Base-by-base conservation (phyloP, 805 yeast genomes). In the Starmerella bombi region DNA sequence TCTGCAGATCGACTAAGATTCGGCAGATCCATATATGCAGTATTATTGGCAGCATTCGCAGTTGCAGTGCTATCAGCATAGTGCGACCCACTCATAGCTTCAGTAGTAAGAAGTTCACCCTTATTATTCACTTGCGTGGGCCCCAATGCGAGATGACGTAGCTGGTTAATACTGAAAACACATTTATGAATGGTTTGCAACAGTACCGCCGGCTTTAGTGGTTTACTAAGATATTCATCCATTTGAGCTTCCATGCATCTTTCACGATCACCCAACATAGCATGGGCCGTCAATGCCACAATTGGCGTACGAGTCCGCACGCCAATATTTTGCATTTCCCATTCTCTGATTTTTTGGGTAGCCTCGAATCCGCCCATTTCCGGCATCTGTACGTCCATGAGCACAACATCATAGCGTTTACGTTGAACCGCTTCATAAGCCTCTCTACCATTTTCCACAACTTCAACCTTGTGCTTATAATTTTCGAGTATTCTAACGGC, bases 301-400 rank as follows among this genome's bases (percentile, higher is more conserved):
- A 83, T 83, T 17, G 94, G 94, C 1, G 88, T 79, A 43, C 93
- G 69, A 45, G 78, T 75, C 25, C 80, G 70, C 38, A 77, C 69
- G 33, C 86, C 84, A 47, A 77, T 76, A 17, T 75, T 70, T 59
- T 77, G 79, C 64, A 71, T 74, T 60, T 83, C 94, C 93, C 93
- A 82, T 55, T 80, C 84, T 51, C 94, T 67, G 40, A 83, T 83
- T 59, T 75, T 74, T 35, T 78, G 82, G 1, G 94, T 82, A 2
- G 94, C 93, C 55, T 83, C 94, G 58, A 83, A 83, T 0, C 94
- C 94, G 22, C 94, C 93, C 91, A 83, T 84, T 14, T 81, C 82
- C 7, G 94, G 94, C 94, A 83, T 83, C 59, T 83, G 94, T 34
- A 83, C 93, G 63, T 83, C 94, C 94, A 83, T 83, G 50, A 83